Percentiles rank a stretch among this genome's conserved stretches.
Evolutionary conservation across 148 eudicot genomes (phyloP).

Genomic region (Chenopodium suecicum): DNA sequence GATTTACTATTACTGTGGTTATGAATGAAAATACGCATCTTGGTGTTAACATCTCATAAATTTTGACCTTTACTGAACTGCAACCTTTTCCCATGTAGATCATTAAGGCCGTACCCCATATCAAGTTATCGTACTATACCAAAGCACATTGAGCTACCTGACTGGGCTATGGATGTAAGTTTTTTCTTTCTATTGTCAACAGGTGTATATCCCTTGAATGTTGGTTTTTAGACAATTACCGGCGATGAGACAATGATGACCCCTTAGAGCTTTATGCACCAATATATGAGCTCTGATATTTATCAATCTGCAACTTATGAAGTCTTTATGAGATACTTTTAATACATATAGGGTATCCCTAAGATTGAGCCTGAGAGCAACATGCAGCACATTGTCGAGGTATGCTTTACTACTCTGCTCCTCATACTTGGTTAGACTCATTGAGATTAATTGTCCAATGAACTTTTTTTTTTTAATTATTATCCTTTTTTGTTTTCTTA

Average conservation of each 20-base stretch:
- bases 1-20: background rate
- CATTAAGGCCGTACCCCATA: constrained; percentile 74
- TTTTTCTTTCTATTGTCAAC: background rate
- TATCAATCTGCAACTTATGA: background rate
- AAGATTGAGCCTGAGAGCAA: constrained; percentile 82
- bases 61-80: background rate
- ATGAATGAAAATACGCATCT: background rate
- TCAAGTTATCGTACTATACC: constrained; percentile 69
- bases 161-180: constrained; percentile 91
- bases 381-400: constrained; percentile 86
- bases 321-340: constrained; percentile 4
- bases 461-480: constrained; percentile 5
- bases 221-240: background rate
- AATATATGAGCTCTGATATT: constrained; percentile 3
- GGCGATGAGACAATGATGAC: background rate
- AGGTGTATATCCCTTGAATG: background rate
- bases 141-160: constrained; percentile 66
- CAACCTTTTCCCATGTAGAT: constrained; percentile 37
- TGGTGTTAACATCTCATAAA: background rate
- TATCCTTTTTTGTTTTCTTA: constrained; percentile 4
- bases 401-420: constrained; percentile 21
- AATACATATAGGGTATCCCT: constrained; percentile 68
- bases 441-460: background rate
- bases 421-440: background rate
- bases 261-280: background rate